A percentile compares a stretch with the other conserved stretches of the same genome.
Conservation (phyloP, 768 basidiomycete genomes). For the Phaeolepiota aurea region DNA sequence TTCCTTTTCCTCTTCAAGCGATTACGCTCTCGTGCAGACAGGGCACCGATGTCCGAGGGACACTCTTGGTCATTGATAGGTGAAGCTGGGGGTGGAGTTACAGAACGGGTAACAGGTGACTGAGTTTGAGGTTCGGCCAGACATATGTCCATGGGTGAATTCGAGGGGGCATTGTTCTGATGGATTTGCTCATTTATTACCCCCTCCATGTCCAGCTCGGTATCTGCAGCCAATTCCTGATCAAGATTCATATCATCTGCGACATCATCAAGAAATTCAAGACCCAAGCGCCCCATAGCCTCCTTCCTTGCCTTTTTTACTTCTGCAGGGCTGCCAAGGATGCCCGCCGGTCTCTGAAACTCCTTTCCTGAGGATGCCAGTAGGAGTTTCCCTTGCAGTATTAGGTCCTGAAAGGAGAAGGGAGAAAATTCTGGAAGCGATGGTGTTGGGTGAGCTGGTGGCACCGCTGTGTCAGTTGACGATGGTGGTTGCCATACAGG, state of each 20-base stretch:
- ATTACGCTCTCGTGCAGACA: slow-evolving; percentile 91
- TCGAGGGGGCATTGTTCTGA: slow-evolving; percentile 16
- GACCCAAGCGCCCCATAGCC: slow-evolving; percentile 80
- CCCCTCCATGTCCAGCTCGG: slow-evolving; percentile 36
- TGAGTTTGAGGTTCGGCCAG: slow-evolving; percentile 25
- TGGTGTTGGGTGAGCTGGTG: slow-evolving; percentile 11
- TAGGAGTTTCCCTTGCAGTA: slow-evolving; percentile 70
- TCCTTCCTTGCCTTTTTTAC: slow-evolving; percentile 84
- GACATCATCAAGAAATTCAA: slow-evolving; percentile 75
- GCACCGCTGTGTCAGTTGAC: slow-evolving; percentile 12
- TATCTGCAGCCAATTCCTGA: slow-evolving; percentile 65
- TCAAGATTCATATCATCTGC: slow-evolving; percentile 83
- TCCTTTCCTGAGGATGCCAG: slow-evolving; percentile 93
- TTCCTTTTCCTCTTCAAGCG: slow-evolving; percentile 94
- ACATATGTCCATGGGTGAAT: slow-evolving; percentile 39
- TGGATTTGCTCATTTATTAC: slow-evolving; percentile 25
- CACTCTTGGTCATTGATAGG: slow-evolving; percentile 28
- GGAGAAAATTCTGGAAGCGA: slow-evolving; percentile 54
- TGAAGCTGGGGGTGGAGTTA: slow-evolving; percentile 43
- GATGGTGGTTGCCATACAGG: slow-evolving; percentile 68
- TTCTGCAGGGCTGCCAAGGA: slow-evolving; percentile 66
- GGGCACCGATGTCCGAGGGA: slow-evolving; percentile 40
- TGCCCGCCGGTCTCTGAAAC: slow-evolving; percentile 66
- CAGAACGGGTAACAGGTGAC: slow-evolving; percentile 32
- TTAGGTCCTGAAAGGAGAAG: slow-evolving; percentile 71